These are phyloP conservation scores for Pythium pyrilobum DNA, from an alignment of 352 stramenopile species.

Conservation along the genomic window DNA sequence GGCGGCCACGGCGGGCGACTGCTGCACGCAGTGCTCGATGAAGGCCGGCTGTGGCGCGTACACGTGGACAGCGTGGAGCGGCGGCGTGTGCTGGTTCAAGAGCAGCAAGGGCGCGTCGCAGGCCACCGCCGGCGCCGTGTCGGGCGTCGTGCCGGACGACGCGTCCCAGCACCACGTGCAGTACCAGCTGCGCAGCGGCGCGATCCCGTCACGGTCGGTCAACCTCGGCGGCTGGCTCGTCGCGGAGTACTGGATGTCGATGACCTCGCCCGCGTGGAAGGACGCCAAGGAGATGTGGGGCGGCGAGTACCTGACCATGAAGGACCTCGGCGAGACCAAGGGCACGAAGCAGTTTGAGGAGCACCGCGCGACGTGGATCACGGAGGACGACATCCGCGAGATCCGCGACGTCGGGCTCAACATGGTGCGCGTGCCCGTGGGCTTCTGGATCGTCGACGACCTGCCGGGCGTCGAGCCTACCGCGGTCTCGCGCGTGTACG, in stretches of 20 bases:
- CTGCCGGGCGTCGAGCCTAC: no score
- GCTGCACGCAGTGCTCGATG: background rate
- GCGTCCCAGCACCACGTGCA: background rate
- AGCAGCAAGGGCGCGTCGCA: slow-evolving; percentile 2
- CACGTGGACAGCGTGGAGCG: background rate
- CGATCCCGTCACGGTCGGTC: slow-evolving; percentile 27
- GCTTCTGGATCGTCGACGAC: slow-evolving; percentile 21
- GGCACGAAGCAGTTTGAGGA: slow-evolving; percentile 17
- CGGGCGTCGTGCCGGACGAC: background rate
- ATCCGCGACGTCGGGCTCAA: slow-evolving; percentile 25
- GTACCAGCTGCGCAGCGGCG: slow-evolving; percentile 1
- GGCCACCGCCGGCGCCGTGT: background rate
- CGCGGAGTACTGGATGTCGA: slow-evolving; percentile 58
- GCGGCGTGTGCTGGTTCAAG: background rate
- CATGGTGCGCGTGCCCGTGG: slow-evolving; percentile 23
- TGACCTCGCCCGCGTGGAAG: slow-evolving; percentile 51
- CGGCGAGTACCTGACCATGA: slow-evolving; percentile 25
- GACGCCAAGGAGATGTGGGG: slow-evolving; percentile 15
- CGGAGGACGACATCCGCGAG: slow-evolving; percentile 35
- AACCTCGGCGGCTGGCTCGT: slow-evolving; percentile 71
- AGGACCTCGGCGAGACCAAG: background rate
- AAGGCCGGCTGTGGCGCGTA: background rate
- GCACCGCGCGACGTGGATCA: slow-evolving; percentile 57
- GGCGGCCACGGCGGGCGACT: background rate
- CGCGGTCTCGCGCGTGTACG: slow-evolving; percentile 17